Conservation (phyloP, 2,329 filamentous ascomycete genomes). For the Didymella glomerata region DNA sequence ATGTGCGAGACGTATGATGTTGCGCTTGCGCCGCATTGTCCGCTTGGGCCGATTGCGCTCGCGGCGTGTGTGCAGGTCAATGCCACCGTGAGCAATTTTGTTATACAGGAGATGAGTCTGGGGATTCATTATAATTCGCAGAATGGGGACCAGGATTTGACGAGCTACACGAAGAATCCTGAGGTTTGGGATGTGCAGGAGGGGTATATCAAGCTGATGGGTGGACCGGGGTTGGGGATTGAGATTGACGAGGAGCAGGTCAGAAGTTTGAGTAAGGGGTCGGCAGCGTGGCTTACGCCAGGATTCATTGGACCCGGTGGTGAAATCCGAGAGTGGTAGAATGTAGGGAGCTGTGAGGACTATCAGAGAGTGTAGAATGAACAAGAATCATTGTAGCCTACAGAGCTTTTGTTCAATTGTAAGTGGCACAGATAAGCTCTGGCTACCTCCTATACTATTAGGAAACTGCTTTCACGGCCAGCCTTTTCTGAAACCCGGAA, state of each 20-base stretch:
- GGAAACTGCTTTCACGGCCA: not conserved
- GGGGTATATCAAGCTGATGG: conserved; percentile 69
- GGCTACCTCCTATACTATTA: not conserved
- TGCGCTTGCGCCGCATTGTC: conserved; percentile 76
- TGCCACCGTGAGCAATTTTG: conserved; percentile 67
- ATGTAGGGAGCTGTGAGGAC: not conserved
- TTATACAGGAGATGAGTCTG: conserved; percentile 79
- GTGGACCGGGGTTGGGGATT: conserved; percentile 71
- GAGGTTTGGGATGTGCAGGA: conserved; percentile 72
- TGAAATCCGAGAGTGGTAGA: conserved; percentile 72
- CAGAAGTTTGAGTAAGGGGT: conserved; percentile 65
- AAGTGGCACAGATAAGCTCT: not conserved
- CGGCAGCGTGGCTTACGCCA: conserved; percentile 70
- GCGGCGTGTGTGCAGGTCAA: conserved; percentile 76
- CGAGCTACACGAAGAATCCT: conserved; percentile 71
- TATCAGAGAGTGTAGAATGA: not conserved
- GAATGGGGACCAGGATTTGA: conserved; percentile 50
- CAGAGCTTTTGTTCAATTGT: not conserved
- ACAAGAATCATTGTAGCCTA: not conserved
- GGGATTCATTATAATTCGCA: conserved; percentile 78
- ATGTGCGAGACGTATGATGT: conserved; percentile 80
- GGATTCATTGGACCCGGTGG: conserved; percentile 74
- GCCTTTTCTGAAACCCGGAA: not conserved
- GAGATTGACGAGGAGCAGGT: conserved; percentile 74
- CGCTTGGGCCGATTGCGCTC: conserved; percentile 75